A percentile compares a stretch with the other conserved stretches of the same genome.
These are phyloP conservation scores for Kluyveromyces nonfermentans DNA, from an alignment of 805 yeast genomes.

Conservation along the genomic window DNA sequence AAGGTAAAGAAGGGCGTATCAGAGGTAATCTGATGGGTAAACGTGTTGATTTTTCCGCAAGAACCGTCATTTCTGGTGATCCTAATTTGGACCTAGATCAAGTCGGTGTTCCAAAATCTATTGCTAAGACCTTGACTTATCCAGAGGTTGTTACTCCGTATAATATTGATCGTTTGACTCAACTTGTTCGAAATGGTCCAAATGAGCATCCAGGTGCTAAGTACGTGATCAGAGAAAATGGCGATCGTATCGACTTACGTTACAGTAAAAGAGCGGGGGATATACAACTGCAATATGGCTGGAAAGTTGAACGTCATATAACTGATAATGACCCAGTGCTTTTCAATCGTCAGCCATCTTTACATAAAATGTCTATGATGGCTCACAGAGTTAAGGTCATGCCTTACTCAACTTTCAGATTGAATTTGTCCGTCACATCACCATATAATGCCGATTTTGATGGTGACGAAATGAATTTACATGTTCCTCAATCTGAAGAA, in stretches of 20 bases:
- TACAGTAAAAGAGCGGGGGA: conserved; percentile 98
- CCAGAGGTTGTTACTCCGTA: conserved; percentile 98
- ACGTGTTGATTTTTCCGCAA: conserved; percentile 98
- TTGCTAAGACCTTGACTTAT: conserved; percentile 89
- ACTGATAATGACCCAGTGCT: conserved; percentile 97
- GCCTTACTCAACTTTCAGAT: conserved; percentile 97
- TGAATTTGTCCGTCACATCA: conserved; percentile 93
- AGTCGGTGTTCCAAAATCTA: conserved; percentile 96
- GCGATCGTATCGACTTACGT: conserved; percentile 95
- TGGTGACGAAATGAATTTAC: conserved; percentile 99
- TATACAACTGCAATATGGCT: conserved; percentile 93
- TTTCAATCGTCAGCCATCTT: conserved; percentile 97
- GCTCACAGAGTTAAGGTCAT: conserved; percentile 96
- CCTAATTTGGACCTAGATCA: conserved; percentile 96
- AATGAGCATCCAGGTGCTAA: conserved; percentile 99
- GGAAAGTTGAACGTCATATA: conserved; percentile 98
- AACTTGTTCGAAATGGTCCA: conserved; percentile 93
- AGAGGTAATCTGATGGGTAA: conserved; percentile 99
- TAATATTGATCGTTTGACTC: conserved; percentile 88
- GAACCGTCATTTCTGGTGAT: conserved; percentile 98
- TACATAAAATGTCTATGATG: conserved; percentile 99
- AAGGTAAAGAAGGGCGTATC: conserved; percentile 98
- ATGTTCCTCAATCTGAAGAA: conserved; percentile 97
- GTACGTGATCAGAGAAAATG: conserved; percentile 95
- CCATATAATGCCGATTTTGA: conserved; percentile 99